Percentiles rank a stretch among this genome's conserved stretches.
phyloP scores from a whole-genome alignment of 306 rosid genomes.

The Castanea crenata region DNA sequence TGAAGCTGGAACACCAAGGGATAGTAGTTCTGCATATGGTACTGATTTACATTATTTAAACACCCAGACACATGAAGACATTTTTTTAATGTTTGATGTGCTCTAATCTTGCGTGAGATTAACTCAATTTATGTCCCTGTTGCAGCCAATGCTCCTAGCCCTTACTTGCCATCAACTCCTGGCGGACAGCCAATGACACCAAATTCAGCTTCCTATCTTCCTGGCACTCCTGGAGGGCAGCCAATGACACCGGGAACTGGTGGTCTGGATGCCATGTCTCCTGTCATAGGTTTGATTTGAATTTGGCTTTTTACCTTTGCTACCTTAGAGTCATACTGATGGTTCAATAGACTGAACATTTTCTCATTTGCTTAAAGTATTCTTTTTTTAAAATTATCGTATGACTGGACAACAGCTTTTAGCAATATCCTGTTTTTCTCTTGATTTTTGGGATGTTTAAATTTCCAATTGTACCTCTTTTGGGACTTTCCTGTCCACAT shows the following conservation, averaged over 20 bases:
- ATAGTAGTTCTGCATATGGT: slow-evolving; percentile 74
- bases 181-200: slow-evolving; percentile 99
- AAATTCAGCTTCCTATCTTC: slow-evolving; percentile 91
- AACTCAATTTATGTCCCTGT: not conserved
- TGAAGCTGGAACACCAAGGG: slow-evolving; percentile 96
- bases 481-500: no score
- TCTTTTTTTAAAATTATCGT: no score
- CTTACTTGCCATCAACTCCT: slow-evolving; percentile 98
- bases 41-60: not conserved
- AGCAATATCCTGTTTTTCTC: no score
- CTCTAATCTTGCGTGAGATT: not conserved
- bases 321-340: not conserved
- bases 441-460: no score
- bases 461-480: no score
- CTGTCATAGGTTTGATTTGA: slow-evolving; percentile 62
- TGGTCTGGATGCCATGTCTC: slow-evolving; percentile 95
- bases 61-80: not conserved
- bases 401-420: no score
- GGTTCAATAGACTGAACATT: not conserved
- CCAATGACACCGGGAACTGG: slow-evolving; percentile 99
- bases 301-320: not conserved
- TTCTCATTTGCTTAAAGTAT: not conserved
- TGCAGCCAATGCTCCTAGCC: slow-evolving; percentile 98
- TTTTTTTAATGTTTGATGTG: not conserved
- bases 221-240: slow-evolving; percentile 99